These are phyloP conservation scores for Drechslerella dactyloides DNA, from an alignment of 2,329 filamentous ascomycete species.

Conservation along the genomic window DNA sequence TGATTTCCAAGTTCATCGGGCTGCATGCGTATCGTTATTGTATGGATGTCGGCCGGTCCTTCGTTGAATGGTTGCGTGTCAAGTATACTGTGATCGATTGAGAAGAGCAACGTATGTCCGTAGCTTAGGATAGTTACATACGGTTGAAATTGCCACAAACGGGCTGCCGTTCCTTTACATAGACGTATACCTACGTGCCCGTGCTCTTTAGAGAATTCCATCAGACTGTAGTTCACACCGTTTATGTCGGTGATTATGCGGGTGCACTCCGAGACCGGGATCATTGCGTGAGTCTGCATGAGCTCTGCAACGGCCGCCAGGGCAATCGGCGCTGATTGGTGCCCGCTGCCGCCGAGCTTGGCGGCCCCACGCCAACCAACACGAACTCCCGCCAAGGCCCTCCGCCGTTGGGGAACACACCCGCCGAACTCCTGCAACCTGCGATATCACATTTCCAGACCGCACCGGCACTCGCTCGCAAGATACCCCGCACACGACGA, in stretches of 20 bases:
- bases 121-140: no score
- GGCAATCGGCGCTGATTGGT: slow-evolving; percentile 30
- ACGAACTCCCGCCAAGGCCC: not conserved
- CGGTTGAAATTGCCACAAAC: no score
- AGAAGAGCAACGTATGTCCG: no score
- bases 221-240: no score
- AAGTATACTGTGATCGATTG: no score
- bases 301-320: not conserved
- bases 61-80: no score
- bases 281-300: not conserved
- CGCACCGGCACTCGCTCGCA: not conserved
- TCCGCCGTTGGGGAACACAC: not conserved
- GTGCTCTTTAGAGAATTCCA: no score
- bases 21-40: not conserved
- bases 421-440: not conserved
- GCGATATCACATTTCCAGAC: not conserved
- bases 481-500: not conserved
- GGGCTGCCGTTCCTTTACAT: no score
- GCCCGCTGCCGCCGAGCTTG: slow-evolving; percentile 28
- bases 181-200: no score
- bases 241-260: no score
- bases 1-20: not conserved
- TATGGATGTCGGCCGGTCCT: not conserved
- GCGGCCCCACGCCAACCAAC: slow-evolving; percentile 2
- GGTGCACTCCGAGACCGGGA: not conserved